phyloP scores from a whole-genome alignment of 2,329 filamentous ascomycete genomes.

The Parastagonospora nodorum region DNA sequence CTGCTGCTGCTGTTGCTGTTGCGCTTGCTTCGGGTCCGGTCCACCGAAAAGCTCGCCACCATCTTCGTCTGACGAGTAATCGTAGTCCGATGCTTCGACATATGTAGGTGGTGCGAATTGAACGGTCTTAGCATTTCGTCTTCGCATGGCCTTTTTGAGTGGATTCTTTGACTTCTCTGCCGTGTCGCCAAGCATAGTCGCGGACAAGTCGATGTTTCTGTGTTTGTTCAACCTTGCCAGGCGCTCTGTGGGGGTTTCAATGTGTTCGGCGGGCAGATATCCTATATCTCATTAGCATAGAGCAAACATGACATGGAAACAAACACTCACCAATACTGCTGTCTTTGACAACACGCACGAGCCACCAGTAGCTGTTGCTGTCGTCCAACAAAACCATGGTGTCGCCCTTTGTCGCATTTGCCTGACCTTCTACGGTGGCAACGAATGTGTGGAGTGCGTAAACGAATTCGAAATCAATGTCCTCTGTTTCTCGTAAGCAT shows the following conservation, averaged over 20 bases:
- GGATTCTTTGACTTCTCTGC: constrained; percentile 81
- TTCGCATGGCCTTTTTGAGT: constrained; percentile 80
- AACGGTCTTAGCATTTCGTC: constrained; percentile 83
- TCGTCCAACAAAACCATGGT: constrained; percentile 98
- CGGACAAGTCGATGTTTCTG: constrained; percentile 87
- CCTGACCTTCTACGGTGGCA: constrained; percentile 96
- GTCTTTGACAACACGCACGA: constrained; percentile 95
- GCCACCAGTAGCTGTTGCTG: constrained; percentile 99
- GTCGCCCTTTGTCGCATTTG: constrained; percentile 96
- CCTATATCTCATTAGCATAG: constrained; percentile 59
- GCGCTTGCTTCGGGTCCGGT: constrained; percentile 37
- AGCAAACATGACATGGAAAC: not conserved
- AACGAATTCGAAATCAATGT: constrained; percentile 99
- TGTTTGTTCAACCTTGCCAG: constrained; percentile 95
- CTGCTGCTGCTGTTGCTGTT: constrained; percentile 22
- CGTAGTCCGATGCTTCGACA: constrained; percentile 83
- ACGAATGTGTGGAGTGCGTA: constrained; percentile 98
- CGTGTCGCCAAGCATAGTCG: constrained; percentile 73
- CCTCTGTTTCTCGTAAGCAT: constrained; percentile 93
- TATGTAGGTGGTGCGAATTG: constrained; percentile 85
- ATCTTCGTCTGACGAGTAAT: constrained; percentile 83
- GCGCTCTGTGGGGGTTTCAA: constrained; percentile 95
- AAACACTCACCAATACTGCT: constrained; percentile 77
- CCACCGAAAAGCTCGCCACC: constrained; percentile 48
- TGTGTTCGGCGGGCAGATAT: constrained; percentile 95